These are phyloP conservation scores for Candolleomyces eurysporus DNA, from an alignment of 768 basidiomycete species.

Conservation along the genomic window DNA sequence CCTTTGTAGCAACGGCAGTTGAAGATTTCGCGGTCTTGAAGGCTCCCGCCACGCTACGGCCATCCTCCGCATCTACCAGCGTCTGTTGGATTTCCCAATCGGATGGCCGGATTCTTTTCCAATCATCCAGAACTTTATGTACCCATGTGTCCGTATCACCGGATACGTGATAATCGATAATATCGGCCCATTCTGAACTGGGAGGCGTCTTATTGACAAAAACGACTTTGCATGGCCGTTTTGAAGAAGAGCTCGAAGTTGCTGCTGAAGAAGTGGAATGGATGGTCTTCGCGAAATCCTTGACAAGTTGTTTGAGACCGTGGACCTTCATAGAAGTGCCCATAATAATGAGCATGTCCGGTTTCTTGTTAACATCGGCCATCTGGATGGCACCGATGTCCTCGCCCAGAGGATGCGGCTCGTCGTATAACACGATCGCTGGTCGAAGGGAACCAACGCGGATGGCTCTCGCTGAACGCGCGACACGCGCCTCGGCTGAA, in stretches of 20 bases:
- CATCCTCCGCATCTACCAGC: conserved; percentile 48
- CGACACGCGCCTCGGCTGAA: conserved; percentile 70
- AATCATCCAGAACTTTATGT: conserved; percentile 75
- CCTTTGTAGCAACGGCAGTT: conserved; percentile 20
- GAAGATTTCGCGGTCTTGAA: conserved; percentile 55
- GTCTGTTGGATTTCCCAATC: conserved; percentile 93
- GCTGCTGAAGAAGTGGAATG: conserved; percentile 43
- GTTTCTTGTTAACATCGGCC: conserved; percentile 72
- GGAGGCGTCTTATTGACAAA: conserved; percentile 92
- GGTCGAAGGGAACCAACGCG: conserved; percentile 87
- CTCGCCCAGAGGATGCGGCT: conserved; percentile 88
- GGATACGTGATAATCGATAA: conserved; percentile 86
- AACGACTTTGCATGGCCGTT: conserved; percentile 65
- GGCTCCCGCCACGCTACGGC: conserved; percentile 33
- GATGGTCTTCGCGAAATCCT: conserved; percentile 87
- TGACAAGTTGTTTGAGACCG: conserved; percentile 89
- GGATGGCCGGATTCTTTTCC: conserved; percentile 79
- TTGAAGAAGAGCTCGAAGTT: conserved; percentile 12
- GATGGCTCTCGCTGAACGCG: conserved; percentile 76
- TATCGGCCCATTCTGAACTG: conserved; percentile 80
- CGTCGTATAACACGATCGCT: conserved; percentile 93
- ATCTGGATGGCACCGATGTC: conserved; percentile 84
- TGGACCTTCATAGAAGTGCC: conserved; percentile 97
- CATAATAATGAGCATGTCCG: conserved; percentile 95
- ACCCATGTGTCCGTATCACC: conserved; percentile 87